These are phyloP conservation scores for Zygosaccharomyces rouxii DNA, from an alignment of 805 yeast species.

Conservation along the genomic window DNA sequence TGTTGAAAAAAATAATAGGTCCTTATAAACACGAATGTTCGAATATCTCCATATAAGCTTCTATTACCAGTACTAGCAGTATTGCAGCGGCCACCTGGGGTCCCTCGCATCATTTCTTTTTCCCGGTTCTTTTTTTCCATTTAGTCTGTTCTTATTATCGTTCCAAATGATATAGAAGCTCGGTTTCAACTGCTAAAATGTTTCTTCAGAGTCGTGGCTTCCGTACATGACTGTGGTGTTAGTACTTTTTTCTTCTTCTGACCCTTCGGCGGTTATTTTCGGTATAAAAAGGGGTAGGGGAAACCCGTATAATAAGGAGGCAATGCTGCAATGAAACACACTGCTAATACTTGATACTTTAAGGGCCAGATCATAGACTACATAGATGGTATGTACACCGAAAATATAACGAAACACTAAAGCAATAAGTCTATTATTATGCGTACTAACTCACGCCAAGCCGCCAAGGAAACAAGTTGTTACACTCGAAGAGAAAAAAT, in stretches of 20 bases:
- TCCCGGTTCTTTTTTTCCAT: not conserved
- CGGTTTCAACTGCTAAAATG: not conserved
- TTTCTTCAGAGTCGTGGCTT: no score
- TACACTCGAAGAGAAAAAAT: conserved; percentile 39
- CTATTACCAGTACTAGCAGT: no score
- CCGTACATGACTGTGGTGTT: no score
- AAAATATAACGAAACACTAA: no score
- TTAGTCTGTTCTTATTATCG: not conserved
- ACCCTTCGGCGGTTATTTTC: not conserved
- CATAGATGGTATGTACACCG: not conserved
- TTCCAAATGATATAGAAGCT: not conserved
- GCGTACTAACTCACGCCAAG: conserved; percentile 7
- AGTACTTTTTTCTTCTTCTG: no score
- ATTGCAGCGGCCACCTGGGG: not conserved
- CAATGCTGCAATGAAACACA: no score
- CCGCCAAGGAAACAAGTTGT: conserved; percentile 34
- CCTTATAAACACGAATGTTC: no score
- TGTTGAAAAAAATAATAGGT: no score
- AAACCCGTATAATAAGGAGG: not conserved
- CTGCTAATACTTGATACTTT: no score
- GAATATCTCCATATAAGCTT: no score
- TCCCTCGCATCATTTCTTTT: not conserved
- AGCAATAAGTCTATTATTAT: no score
- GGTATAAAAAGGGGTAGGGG: not conserved
- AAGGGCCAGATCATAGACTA: no score